These are phyloP conservation scores for Luffa aegyptiaca DNA, from an alignment of 306 rosid genomes.

Conservation along the genomic window DNA sequence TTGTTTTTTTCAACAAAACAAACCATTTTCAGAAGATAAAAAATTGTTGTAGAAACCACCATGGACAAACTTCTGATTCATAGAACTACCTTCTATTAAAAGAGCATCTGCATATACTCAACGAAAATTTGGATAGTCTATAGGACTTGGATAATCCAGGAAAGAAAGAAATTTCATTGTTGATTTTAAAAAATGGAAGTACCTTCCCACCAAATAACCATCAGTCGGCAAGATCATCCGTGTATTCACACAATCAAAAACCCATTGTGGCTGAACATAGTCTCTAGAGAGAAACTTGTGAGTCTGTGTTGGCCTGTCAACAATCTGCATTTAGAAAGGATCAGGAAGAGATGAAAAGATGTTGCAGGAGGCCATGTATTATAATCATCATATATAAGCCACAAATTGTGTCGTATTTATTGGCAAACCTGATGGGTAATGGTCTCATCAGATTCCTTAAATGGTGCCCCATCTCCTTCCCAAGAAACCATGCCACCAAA, in stretches of 20 bases:
- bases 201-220: constrained; percentile 81
- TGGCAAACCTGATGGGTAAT: constrained; percentile 72
- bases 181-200: constrained; percentile 10
- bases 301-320: constrained; percentile 67
- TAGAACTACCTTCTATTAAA: background rate
- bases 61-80: too few species aligned
- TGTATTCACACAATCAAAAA: constrained; percentile 77
- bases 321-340: constrained; percentile 39
- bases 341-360: background rate
- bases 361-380: background rate
- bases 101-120: background rate
- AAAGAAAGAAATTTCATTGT: background rate
- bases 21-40: too few species aligned
- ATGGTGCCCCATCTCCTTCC: constrained; percentile 91
- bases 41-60: background rate
- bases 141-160: background rate
- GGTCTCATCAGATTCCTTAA: constrained; percentile 55
- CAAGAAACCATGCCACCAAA: constrained; percentile 91
- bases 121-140: background rate
- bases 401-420: background rate
- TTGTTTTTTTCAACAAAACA: background rate
- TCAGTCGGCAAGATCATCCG: constrained; percentile 62
- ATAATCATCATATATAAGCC: background rate
- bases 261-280: constrained; percentile 96
- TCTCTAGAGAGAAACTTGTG: constrained; percentile 65